phyloP scores from a whole-genome alignment of 2,329 filamentous ascomycete species.

The Aspergillus sojae region DNA sequence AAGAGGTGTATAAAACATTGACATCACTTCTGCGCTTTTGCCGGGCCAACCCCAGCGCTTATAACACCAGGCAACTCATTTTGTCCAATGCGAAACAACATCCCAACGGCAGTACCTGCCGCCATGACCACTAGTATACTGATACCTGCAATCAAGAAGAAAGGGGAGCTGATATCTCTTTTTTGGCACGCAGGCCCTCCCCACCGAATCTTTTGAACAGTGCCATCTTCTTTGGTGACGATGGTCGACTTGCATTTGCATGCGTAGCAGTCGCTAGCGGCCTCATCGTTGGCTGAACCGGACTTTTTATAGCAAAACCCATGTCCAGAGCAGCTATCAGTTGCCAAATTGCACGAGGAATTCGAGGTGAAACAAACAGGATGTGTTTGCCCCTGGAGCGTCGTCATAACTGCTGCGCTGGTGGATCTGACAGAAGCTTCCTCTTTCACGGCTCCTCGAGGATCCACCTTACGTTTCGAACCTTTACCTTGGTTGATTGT shows the following conservation, averaged over 20 bases:
- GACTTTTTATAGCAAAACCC: slow-evolving; percentile 75
- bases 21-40: slow-evolving; percentile 53
- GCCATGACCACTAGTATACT: slow-evolving; percentile 70
- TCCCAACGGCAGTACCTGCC: slow-evolving; percentile 70
- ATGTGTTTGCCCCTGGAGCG: slow-evolving; percentile 15
- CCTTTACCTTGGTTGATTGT: background rate
- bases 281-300: slow-evolving; percentile 37
- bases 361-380: slow-evolving; percentile 75
- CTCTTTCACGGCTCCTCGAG: slow-evolving; percentile 7
- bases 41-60: slow-evolving; percentile 84
- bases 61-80: slow-evolving; percentile 92
- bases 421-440: slow-evolving; percentile 5
- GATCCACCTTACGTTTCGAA: background rate
- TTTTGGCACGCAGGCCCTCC: slow-evolving; percentile 87
- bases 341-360: slow-evolving; percentile 68
- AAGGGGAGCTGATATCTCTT: slow-evolving; percentile 82
- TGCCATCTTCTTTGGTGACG: slow-evolving; percentile 47
- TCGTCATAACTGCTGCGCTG: background rate
- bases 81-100: slow-evolving; percentile 81
- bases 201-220: slow-evolving; percentile 71
- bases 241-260: slow-evolving; percentile 73
- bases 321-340: slow-evolving; percentile 79
- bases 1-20: background rate
- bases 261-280: slow-evolving; percentile 67
- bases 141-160: slow-evolving; percentile 82